Percentiles rank a stretch among this genome's conserved stretches.
Evolutionary conservation across 768 basidiomycete genomes (phyloP).

Genomic region (Pleurotus citrinopileatus): DNA sequence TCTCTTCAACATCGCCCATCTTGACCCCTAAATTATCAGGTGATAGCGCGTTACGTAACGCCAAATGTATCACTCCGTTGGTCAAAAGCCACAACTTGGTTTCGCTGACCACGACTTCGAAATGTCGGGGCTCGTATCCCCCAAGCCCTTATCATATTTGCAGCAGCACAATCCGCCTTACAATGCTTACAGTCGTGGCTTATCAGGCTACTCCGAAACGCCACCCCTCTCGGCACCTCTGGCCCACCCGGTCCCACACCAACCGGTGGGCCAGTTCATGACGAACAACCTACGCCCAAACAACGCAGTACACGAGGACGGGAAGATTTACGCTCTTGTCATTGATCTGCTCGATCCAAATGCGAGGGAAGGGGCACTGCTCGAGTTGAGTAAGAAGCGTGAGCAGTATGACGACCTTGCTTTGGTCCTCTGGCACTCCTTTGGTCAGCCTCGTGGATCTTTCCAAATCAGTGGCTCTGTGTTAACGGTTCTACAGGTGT

Average conservation of each 20-base stretch:
- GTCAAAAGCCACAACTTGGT: neutral
- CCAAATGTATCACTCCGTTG: neutral
- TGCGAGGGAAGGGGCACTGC: slow-evolving; percentile 84
- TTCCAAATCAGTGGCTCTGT: no score
- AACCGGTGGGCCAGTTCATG: slow-evolving; percentile 39
- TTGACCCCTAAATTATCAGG: no score
- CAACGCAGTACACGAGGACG: slow-evolving; percentile 44
- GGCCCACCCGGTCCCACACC: slow-evolving; percentile 56
- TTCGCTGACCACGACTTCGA: neutral
- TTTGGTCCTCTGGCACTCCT: slow-evolving; percentile 96
- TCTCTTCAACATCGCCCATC: no score
- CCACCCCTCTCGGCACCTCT: slow-evolving; percentile 57
- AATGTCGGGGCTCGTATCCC: slow-evolving; percentile 65
- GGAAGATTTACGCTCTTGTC: slow-evolving; percentile 88
- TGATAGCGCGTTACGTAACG: neutral
- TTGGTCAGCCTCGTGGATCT: slow-evolving; percentile 68
- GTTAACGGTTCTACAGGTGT: no score
- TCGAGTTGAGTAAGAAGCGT: slow-evolving; percentile 97
- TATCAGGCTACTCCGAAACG: slow-evolving; percentile 56
- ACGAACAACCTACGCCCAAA: slow-evolving; percentile 21
- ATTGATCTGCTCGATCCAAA: slow-evolving; percentile 81
- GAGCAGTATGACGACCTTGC: slow-evolving; percentile 99
- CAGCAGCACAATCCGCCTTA: slow-evolving; percentile 55
- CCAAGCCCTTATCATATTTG: slow-evolving; percentile 60
- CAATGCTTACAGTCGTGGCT: slow-evolving; percentile 55